Evolutionary conservation across 495 filamentous ascomycete species (phyloP), one percentile per base, ranked within the genome.

Genomic region (Lasiosphaeria miniovina): DNA sequence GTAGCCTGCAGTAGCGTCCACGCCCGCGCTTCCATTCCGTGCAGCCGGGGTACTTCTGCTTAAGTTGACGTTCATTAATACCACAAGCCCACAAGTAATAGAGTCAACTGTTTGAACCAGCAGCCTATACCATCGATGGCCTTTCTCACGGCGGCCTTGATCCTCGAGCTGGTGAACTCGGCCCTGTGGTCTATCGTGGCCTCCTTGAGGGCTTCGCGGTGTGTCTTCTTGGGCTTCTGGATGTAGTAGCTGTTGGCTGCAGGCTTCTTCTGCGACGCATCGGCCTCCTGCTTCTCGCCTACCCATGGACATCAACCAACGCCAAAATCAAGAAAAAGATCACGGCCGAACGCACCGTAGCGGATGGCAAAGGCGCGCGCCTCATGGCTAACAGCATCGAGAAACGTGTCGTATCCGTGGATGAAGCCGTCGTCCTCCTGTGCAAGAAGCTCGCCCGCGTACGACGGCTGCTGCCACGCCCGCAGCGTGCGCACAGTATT

Each of bases 371-470:
- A 60, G 24, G 54, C 34, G 52, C 58, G 58, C 11, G 58, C 54
- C 38, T 51, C 54, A 31, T 60, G 52, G 58, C 58, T 60, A 15
- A 60, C 58, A 14, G 49, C 40, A 31, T 60, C 58, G n/a, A 60
- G 52, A 50, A 60, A 60, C 0, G 58, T 60, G 45, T 60, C 58
- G 58, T 36, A 53, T 7, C 51, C 51, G 17, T 35, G 34, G 10
- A 53, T 53, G 3, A 34, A 11, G 34, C 14, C 33, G 31, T 53
- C 51, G 14, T 53, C 9, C 15, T 53, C 51, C 9, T 53, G 36
- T n/a, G 12, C 5, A 8, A 49, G 4, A 7, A 6, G 6, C 9
- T 15, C 52, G n/a, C 36, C 35, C n/a, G 51, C 7, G n/a, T 49
- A 51, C 17, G 50, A 45, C 3, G 52, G 46, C 52, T 40, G 11